These are phyloP conservation scores for Arthrobotrys pseudoclavata DNA, from an alignment of 2,329 filamentous ascomycete genomes.

Conservation along the genomic window DNA sequence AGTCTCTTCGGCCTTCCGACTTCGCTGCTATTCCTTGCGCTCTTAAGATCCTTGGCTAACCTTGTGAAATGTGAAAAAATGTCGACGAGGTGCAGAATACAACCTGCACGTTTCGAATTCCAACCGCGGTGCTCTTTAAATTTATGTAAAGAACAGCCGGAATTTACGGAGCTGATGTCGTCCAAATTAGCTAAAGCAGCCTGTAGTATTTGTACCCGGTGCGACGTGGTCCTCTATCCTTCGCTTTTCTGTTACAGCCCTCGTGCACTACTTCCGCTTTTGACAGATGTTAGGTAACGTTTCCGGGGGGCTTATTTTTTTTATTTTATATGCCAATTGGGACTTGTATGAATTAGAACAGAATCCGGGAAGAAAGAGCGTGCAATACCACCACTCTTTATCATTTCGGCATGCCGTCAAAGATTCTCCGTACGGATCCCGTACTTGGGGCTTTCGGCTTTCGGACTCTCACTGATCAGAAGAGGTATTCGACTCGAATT, in stretches of 20 bases:
- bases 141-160: slow-evolving; percentile 36
- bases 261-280: slow-evolving; percentile 26
- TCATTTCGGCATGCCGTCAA: slow-evolving; percentile 21
- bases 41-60: slow-evolving; percentile 29
- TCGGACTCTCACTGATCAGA: neutral
- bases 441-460: slow-evolving; percentile 10
- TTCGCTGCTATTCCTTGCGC: slow-evolving; percentile 22
- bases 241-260: slow-evolving; percentile 16
- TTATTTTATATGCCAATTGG: slow-evolving; percentile 8
- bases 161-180: slow-evolving; percentile 35
- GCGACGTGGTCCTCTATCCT: slow-evolving; percentile 28
- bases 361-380: slow-evolving; percentile 14
- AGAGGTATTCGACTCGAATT: slow-evolving; percentile 45
- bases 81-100: slow-evolving; percentile 43
- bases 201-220: slow-evolving; percentile 19
- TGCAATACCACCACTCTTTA: slow-evolving; percentile 15
- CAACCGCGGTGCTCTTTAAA: slow-evolving; percentile 13
- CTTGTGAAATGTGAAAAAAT: slow-evolving; percentile 39
- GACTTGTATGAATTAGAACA: neutral
- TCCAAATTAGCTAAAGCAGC: slow-evolving; percentile 28
- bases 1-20: slow-evolving; percentile 28
- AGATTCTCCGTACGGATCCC: slow-evolving; percentile 17
- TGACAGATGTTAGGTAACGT: slow-evolving; percentile 25
- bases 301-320: slow-evolving; percentile 1
- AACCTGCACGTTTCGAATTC: slow-evolving; percentile 27